Base-by-base conservation (phyloP, 495 filamentous ascomycete genomes). In the Umbilicaria muhlenbergii region DNA sequence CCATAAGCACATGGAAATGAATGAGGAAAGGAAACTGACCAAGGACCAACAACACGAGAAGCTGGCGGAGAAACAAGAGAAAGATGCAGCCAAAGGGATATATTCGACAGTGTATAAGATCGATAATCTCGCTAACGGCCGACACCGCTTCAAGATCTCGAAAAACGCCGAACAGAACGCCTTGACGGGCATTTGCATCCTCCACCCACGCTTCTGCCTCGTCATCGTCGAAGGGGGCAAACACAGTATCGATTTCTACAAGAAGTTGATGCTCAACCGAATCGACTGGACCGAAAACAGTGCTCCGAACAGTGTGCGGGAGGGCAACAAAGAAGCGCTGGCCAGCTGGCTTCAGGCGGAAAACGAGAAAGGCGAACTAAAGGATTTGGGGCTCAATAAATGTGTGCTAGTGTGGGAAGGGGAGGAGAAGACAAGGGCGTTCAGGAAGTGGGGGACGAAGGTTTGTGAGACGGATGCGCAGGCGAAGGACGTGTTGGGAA, bases 211-310 rank as follows among this genome's bases (percentile, higher is more conserved):
- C 51, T 79, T 93, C 64, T 87, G 77, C 56, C 66, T 96, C 3
- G 75, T 99, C 24, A 78, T 99, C 51, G 86, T 92, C 1, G 91
- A 99, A 58, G 88, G 89, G 18, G 91, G 91, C 42, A 69, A 74
- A 43, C 78, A 87, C 55, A 78, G 77, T 32, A 79, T 87, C 59
- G 75, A 71, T 31, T 73, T 75, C 40, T 96, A 93, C 66, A 82
- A 80, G 54, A 92, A 88, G 58, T 64, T 96, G 21, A 87, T 96
- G 83, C 63, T 89, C 16, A 78, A 92, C 45, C 85, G 91, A 13
- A 87, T 96, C 52, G 78, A 89, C 56, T 99, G 91, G 91, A 83
- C 79, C 3, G 89, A 96, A 57, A 88, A 93, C 46, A 71, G 76
- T 3, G 75, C 78, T 3, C 80, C 88, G 1, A 67, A 69, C 39